Percentiles rank a stretch among this genome's conserved stretches.
phyloP scores from a whole-genome alignment of 805 yeast species.

The Wilhelminamyces savonicus region DNA sequence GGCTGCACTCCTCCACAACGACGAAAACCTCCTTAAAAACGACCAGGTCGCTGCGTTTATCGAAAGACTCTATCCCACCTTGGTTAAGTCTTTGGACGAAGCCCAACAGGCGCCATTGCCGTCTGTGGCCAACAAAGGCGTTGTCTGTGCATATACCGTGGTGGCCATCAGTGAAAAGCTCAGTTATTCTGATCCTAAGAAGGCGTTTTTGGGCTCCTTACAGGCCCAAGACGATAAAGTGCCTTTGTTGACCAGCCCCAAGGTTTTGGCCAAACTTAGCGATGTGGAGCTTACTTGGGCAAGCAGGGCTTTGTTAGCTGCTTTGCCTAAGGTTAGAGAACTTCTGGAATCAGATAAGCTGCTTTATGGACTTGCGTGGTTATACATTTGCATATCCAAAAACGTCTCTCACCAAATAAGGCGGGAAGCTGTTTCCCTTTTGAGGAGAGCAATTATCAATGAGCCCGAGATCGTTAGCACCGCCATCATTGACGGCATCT shows the following conservation, averaged over 20 bases:
- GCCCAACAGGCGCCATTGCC: conserved; percentile 48
- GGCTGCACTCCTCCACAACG: conserved; percentile 24
- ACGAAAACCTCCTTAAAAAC: too few species aligned
- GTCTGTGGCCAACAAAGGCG: conserved; percentile 44
- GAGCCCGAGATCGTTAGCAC: conserved; percentile 26
- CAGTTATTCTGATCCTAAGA: conserved; percentile 8
- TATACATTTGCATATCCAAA: conserved; percentile 41
- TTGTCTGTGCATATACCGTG: conserved; percentile 50
- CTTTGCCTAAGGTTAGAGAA: conserved; percentile 12
- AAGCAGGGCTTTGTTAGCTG: conserved; percentile 35
- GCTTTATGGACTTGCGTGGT: conserved; percentile 41
- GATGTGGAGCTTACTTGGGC: conserved; percentile 49
- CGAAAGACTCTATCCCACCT: conserved; percentile 12
- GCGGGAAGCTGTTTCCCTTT: conserved; percentile 21
- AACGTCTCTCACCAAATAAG: conserved; percentile 28
- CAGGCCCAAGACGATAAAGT: conserved; percentile 35
- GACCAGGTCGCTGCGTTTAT: conserved; percentile 1
- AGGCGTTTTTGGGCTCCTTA: conserved; percentile 26
- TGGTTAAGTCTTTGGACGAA: conserved; percentile 30
- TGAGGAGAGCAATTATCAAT: conserved; percentile 21
- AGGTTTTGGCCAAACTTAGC: conserved; percentile 46
- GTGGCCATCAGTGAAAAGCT: conserved; percentile 12
- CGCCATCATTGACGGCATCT: conserved; percentile 39
- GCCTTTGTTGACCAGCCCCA: conserved; percentile 42
- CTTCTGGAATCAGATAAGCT: conserved; percentile 8